A percentile compares a stretch with the other conserved stretches of the same genome.
Conservation (phyloP, 768 basidiomycete genomes). For the Termitomyces sp. region DNA sequence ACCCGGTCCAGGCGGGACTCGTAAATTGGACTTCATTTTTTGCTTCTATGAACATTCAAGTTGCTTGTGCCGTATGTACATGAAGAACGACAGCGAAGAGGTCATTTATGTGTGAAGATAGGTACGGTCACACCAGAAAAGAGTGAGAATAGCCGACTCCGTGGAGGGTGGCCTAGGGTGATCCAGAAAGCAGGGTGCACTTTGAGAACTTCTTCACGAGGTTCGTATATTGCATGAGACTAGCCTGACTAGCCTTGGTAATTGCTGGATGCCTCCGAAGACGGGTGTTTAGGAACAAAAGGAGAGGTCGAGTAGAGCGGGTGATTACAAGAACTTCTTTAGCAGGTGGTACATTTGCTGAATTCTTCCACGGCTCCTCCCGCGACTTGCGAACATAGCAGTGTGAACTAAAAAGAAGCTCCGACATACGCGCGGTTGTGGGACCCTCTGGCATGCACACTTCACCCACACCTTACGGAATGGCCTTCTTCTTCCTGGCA, state of each 20-base stretch:
- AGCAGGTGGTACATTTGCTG: background rate
- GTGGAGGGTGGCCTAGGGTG: background rate
- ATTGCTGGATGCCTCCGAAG: too few species aligned
- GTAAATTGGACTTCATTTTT: background rate
- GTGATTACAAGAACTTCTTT: background rate
- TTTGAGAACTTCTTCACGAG: background rate
- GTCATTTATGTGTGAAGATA: background rate
- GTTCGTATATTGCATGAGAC: background rate
- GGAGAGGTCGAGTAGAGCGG: background rate
- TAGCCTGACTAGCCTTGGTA: too few species aligned
- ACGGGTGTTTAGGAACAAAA: too few species aligned
- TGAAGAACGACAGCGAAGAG: background rate
- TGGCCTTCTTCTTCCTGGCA: background rate
- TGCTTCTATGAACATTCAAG: background rate
- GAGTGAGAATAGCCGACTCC: background rate
- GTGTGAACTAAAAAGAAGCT: background rate
- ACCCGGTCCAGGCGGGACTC: background rate
- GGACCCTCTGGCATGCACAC: background rate
- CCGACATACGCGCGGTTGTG: background rate
- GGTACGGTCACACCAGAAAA: background rate
- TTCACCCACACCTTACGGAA: background rate
- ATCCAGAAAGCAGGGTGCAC: background rate
- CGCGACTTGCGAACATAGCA: too few species aligned
- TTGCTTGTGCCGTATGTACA: background rate
- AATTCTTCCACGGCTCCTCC: background rate